phyloP scores from a whole-genome alignment of 108 stramenopile species.

The Skeletonema marinoi region DNA sequence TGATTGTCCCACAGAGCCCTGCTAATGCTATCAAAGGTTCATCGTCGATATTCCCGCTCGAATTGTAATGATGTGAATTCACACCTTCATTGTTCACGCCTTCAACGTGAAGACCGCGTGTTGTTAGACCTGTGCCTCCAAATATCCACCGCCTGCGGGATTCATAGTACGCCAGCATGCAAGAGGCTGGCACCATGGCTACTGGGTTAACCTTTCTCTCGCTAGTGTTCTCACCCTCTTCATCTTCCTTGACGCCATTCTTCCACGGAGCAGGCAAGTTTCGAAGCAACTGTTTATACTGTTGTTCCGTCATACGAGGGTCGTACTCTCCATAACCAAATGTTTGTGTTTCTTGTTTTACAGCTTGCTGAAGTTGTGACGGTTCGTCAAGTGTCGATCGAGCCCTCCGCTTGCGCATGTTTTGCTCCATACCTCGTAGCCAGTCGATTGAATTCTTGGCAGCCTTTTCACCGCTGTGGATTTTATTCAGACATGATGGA shows the following conservation, averaged over 20 bases:
- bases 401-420: conserved; percentile 42
- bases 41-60: conserved; percentile 41
- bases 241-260: not conserved
- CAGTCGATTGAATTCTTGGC: conserved; percentile 63
- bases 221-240: not conserved
- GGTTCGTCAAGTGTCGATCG: conserved; percentile 21
- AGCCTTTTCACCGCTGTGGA: conserved; percentile 64
- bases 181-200: conserved; percentile 47
- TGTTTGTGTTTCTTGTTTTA: conserved; percentile 5
- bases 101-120: conserved; percentile 68
- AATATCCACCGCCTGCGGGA: conserved; percentile 83
- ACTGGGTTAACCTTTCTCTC: conserved; percentile 12
- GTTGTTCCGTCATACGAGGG: conserved; percentile 50
- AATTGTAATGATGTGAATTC: conserved; percentile 61
- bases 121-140: conserved; percentile 73
- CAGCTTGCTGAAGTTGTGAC: not conserved
- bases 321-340: conserved; percentile 77
- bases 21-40: conserved; percentile 64
- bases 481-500: conserved; percentile 67
- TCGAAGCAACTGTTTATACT: conserved; percentile 61
- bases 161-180: conserved; percentile 83
- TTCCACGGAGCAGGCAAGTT: conserved; percentile 75
- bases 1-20: conserved; percentile 70
- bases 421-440: conserved; percentile 63
- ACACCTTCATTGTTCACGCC: conserved; percentile 81